A percentile compares a stretch with the other conserved stretches of the same genome.
Conservation (phyloP, 169 alveolate species). For the Plasmodium coatneyi region DNA sequence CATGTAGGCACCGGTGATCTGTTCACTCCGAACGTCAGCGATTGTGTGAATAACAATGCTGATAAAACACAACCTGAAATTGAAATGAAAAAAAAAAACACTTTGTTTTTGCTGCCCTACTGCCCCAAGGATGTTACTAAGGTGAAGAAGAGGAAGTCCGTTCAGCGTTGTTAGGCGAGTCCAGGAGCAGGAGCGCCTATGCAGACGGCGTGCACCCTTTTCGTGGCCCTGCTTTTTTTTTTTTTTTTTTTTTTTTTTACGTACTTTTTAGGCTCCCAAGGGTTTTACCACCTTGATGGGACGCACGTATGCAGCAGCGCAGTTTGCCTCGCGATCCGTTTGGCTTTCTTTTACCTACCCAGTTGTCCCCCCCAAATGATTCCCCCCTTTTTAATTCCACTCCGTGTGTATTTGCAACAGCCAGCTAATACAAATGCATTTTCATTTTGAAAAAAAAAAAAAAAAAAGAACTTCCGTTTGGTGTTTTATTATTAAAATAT, state of each 20-base stretch:
- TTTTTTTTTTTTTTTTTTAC: neutral
- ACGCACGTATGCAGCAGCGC: neutral
- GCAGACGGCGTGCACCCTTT: neutral
- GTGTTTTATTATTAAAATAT: neutral
- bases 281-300: neutral
- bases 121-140: slow-evolving; percentile 72
- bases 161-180: slow-evolving; percentile 20
- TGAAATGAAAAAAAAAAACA: slow-evolving; percentile 28
- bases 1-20: neutral
- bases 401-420: neutral
- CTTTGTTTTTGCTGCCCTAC: slow-evolving; percentile 37
- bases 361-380: neutral
- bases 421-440: neutral
- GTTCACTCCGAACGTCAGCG: neutral
- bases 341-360: neutral
- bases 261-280: neutral
- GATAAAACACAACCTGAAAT: slow-evolving; percentile 2
- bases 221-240: neutral
- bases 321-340: neutral
- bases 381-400: neutral
- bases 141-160: slow-evolving; percentile 42
- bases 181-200: neutral
- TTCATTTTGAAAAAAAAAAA: neutral
- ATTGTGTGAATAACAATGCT: neutral
- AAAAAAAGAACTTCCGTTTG: neutral